Evolutionary conservation across 2,329 filamentous ascomycete genomes (phyloP).

Genomic region (Paecilomyces formosus): DNA sequence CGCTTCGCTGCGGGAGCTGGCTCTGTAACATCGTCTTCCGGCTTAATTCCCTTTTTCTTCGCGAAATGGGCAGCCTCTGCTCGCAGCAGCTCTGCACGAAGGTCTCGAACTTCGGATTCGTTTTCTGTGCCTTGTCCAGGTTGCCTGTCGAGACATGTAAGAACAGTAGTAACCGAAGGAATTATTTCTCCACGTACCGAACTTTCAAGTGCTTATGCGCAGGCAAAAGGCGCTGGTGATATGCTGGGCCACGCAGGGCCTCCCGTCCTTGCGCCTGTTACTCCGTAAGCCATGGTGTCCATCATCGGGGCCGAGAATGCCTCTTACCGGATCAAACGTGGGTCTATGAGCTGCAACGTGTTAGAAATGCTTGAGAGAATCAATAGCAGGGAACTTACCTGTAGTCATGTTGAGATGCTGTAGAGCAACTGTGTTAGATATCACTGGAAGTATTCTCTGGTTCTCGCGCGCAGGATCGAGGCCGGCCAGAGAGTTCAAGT

Average conservation of each 20-base stretch:
- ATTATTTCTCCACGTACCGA: slow-evolving; percentile 43
- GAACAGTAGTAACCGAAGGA: neutral
- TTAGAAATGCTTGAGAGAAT: slow-evolving; percentile 10
- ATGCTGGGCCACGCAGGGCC: slow-evolving; percentile 82
- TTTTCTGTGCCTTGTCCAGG: slow-evolving; percentile 83
- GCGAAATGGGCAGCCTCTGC: slow-evolving; percentile 83
- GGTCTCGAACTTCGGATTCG: slow-evolving; percentile 64
- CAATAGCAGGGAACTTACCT: slow-evolving; percentile 19
- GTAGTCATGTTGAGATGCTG: slow-evolving; percentile 30
- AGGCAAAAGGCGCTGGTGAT: slow-evolving; percentile 91
- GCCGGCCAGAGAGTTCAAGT: neutral
- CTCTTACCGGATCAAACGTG: slow-evolving; percentile 82
- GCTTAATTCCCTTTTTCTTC: slow-evolving; percentile 64
- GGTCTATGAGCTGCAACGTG: slow-evolving; percentile 61
- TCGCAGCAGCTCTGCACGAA: slow-evolving; percentile 80
- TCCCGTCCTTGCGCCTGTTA: slow-evolving; percentile 86
- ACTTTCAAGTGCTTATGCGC: slow-evolving; percentile 91
- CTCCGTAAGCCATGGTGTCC: slow-evolving; percentile 19
- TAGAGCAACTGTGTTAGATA: neutral
- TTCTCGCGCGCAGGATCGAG: neutral
- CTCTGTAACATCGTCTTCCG: slow-evolving; percentile 35
- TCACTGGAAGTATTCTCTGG: neutral
- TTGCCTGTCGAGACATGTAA: slow-evolving; percentile 45
- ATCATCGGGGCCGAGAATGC: neutral
- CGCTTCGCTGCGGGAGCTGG: slow-evolving; percentile 52